Evolutionary conservation across 2,329 filamentous ascomycete species (phyloP).

Genomic region (Ascochyta fabae): DNA sequence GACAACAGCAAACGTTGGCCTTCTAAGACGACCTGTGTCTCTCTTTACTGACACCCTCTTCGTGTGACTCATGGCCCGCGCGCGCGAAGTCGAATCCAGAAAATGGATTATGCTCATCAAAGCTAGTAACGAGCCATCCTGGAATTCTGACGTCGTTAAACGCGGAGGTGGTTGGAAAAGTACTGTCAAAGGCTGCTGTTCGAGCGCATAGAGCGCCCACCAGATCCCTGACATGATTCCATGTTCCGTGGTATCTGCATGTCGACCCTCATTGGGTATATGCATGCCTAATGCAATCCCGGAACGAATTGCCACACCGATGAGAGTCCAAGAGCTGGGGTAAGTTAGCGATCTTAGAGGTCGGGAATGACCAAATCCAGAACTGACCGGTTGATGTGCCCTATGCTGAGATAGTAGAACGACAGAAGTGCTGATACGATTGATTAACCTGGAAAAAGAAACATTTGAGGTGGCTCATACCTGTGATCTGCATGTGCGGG

Average conservation of each 20-base stretch:
- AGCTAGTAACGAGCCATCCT: slow-evolving; percentile 22
- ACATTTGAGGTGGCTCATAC: background rate
- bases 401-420: slow-evolving; percentile 49
- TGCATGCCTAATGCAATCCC: slow-evolving; percentile 48
- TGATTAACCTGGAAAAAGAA: background rate
- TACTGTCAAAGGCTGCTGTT: slow-evolving; percentile 27
- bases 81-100: background rate
- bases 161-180: background rate
- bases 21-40: background rate
- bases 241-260: slow-evolving; percentile 32
- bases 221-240: slow-evolving; percentile 48
- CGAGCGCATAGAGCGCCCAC: slow-evolving; percentile 50
- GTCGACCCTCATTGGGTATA: slow-evolving; percentile 41
- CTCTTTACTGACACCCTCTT: background rate
- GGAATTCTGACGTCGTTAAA: slow-evolving; percentile 3
- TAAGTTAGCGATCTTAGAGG: background rate
- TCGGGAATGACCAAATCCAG: background rate
- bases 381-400: slow-evolving; percentile 50
- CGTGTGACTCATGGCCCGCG: background rate
- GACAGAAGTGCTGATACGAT: slow-evolving; percentile 35
- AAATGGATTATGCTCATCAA: slow-evolving; percentile 25
- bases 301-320: slow-evolving; percentile 46
- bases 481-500: slow-evolving; percentile 47
- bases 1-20: too few relatives aligned
- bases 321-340: slow-evolving; percentile 46